These are phyloP conservation scores for Murraya paniculata DNA, from an alignment of 345 rosid species.

Conservation along the genomic window DNA sequence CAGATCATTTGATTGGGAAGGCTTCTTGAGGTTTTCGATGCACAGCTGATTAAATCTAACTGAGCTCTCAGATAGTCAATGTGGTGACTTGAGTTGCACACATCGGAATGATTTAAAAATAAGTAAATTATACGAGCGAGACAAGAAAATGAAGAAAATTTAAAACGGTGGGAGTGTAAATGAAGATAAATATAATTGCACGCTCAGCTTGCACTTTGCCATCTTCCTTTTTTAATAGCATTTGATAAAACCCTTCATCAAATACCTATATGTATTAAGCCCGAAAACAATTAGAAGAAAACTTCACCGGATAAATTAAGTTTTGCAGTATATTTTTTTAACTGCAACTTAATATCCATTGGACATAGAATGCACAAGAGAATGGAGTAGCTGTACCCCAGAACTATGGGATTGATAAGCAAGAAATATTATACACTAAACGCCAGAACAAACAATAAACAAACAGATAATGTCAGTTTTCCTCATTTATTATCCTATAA, in stretches of 20 bases:
- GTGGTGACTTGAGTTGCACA: conserved; percentile 12
- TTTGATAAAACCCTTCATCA: background rate
- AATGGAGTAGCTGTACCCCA: background rate
- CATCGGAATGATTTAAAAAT: background rate
- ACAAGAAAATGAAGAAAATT: conserved; percentile 3
- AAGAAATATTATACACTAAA: background rate
- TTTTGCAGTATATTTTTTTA: background rate
- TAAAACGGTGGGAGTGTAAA: conserved; percentile 4
- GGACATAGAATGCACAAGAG: background rate
- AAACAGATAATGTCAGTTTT: background rate
- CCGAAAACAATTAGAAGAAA: background rate
- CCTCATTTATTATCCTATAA: background rate
- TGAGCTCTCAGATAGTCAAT: conserved; percentile 4
- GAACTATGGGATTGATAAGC: background rate
- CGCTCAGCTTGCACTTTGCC: background rate
- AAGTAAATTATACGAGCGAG: background rate
- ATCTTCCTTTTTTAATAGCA: background rate
- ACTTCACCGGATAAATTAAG: background rate
- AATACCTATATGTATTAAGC: background rate
- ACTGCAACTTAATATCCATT: background rate
- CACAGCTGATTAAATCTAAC: conserved; percentile 12
- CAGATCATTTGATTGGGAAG: background rate
- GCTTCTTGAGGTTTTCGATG: background rate
- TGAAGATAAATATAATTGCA: background rate
- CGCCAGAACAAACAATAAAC: background rate